Evolutionary conservation across 176 grass and related monocot genomes (phyloP).

Genomic region (Pontederia paniculata): DNA sequence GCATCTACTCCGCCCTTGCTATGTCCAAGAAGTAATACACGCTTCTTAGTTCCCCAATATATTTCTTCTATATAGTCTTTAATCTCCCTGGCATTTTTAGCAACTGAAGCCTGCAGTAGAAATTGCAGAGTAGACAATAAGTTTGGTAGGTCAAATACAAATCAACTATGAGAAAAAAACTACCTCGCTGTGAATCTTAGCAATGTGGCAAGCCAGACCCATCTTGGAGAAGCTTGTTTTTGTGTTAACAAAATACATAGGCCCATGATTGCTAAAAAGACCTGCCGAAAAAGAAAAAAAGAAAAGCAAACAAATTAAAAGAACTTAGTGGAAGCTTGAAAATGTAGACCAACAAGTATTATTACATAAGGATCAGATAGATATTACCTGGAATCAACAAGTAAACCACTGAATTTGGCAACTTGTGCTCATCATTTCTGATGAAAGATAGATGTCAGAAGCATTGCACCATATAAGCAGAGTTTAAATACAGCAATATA

Average conservation of each 20-base stretch:
- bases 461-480: neutral
- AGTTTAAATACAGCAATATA: neutral
- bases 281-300: slow-evolving; percentile 23
- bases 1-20: slow-evolving; percentile 93
- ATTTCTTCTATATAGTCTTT: slow-evolving; percentile 96
- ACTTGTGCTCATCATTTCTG: slow-evolving; percentile 81
- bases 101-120: slow-evolving; percentile 56
- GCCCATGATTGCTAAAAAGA: slow-evolving; percentile 87
- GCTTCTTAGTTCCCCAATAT: slow-evolving; percentile 71
- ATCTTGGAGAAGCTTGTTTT: slow-evolving; percentile 88
- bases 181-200: slow-evolving; percentile 96
- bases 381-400: slow-evolving; percentile 67
- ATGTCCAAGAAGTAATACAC: slow-evolving; percentile 75
- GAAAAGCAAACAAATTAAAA: neutral
- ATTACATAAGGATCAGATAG: neutral
- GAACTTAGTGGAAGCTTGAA: slow-evolving; percentile 16
- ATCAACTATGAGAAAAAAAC: slow-evolving; percentile 11
- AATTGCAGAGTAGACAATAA: neutral
- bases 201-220: slow-evolving; percentile 81
- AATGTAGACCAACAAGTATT: neutral
- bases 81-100: slow-evolving; percentile 68
- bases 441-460: slow-evolving; percentile 8
- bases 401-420: slow-evolving; percentile 80
- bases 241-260: slow-evolving; percentile 88
- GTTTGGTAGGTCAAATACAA: slow-evolving; percentile 1